Evolutionary conservation across 192 early-diverging fungal genomes (phyloP).

Genomic region (Physocladia obscura): DNA sequence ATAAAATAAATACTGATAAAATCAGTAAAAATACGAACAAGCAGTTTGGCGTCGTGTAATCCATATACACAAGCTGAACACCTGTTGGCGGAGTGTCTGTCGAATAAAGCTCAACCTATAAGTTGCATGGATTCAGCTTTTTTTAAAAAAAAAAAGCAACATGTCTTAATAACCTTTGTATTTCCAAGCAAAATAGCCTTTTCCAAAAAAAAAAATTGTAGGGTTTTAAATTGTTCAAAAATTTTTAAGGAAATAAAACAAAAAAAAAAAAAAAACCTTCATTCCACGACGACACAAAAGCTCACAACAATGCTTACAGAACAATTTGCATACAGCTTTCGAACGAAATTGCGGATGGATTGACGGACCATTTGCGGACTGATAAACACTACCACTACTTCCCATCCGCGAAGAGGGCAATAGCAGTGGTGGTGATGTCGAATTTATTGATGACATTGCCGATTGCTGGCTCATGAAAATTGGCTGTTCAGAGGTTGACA

Average conservation of each 20-base stretch:
- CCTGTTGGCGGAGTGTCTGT: conserved; percentile 55
- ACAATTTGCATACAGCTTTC: conserved; percentile 56
- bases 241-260: neutral
- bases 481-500: too few species aligned
- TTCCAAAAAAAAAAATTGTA: neutral
- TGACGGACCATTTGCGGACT: too few species aligned
- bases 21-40: conserved; percentile 13
- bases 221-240: neutral
- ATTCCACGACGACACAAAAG: conserved; percentile 54
- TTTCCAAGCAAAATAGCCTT: conserved; percentile 57
- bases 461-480: too few species aligned
- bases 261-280: conserved; percentile 30
- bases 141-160: neutral
- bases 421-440: too few species aligned
- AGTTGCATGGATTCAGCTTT: neutral
- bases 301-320: conserved; percentile 46
- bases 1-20: too few species aligned
- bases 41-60: conserved; percentile 59
- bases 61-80: conserved; percentile 50
- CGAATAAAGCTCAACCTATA: conserved; percentile 54
- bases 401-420: too few species aligned
- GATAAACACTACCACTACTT: too few species aligned
- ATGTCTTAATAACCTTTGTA: conserved; percentile 28
- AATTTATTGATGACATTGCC: too few species aligned
- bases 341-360: conserved; percentile 56